Evolutionary conservation across 352 stramenopile species (phyloP).

Genomic region (Pilasporangium apinafurcum): DNA sequence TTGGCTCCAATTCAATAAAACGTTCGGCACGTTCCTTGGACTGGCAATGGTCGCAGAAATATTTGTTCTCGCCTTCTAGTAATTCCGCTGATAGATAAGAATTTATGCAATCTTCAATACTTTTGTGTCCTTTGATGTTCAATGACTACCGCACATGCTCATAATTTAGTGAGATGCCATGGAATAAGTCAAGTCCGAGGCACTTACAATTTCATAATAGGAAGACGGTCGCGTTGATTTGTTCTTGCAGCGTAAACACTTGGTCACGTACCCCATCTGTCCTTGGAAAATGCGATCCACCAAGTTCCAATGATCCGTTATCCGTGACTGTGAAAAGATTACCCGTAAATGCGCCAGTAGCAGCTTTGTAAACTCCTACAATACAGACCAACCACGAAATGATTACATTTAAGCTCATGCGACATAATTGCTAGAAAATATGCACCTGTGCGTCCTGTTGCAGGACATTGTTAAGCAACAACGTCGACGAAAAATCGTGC

Average conservation of each 20-base stretch:
- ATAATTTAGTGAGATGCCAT: background rate
- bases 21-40: conserved; percentile 73
- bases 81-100: conserved; percentile 70
- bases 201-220: conserved; percentile 78
- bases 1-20: conserved; percentile 57
- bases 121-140: conserved; percentile 81
- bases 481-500: conserved; percentile 66
- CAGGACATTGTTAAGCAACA: conserved; percentile 75
- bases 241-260: conserved; percentile 63
- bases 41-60: conserved; percentile 74
- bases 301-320: conserved; percentile 48
- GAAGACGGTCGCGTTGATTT: conserved; percentile 57
- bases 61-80: conserved; percentile 84
- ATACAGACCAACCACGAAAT: conserved; percentile 2
- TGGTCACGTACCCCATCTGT: conserved; percentile 81
- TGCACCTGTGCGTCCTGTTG: conserved; percentile 84
- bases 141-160: conserved; percentile 33
- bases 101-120: conserved; percentile 56
- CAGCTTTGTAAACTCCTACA: conserved; percentile 86
- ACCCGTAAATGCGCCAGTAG: conserved; percentile 69
- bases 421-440: background rate
- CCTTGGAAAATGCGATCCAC: conserved; percentile 78
- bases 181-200: too few relatives aligned
- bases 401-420: background rate
- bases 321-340: conserved; percentile 65